Evolutionary conservation across 345 rosid genomes (phyloP), one percentile per base, ranked within the genome.

Genomic region (Ricinus communis): DNA sequence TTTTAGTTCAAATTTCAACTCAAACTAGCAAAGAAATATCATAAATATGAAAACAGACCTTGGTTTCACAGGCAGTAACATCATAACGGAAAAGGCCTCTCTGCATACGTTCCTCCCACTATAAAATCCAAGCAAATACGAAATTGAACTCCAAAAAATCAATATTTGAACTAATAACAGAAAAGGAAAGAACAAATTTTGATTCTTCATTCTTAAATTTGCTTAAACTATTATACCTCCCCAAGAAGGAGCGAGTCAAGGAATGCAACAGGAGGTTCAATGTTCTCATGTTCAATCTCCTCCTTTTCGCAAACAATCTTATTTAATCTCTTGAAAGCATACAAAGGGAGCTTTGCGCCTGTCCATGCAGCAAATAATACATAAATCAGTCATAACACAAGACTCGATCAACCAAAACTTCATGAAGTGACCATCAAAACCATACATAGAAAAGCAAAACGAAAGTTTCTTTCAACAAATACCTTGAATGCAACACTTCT

Each of bases 101-200:
- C 77, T 86, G 93, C 76, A 87, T 61, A 22, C 99, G 90, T 22
- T 92, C 97, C 78, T 95, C 99, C 99, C 99, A 95, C 99, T 95
- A 65, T 54, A 81, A 76, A 61, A 15, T 21, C 61, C 40, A 66
- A 71, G 18, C 9, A 47, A 45, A 4, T 15, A 58, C 21, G 10
- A 24, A 22, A 24, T 40, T 41, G 10, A 57, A 24, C 54, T 11
- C 19, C 21, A 1, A 11, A 47, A 43, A 33, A 66, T 19, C n/a
- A 47, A 3, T 8, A 40, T 13, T 31, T 25, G 54, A 49, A 28
- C 41, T 14, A 28, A 53, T 16, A 58, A 71, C 8, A 24, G 13
- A 49, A 11, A 55, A 24, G 12, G 19, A 30, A 75, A 11, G 5
- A 24, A 6, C 8, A 45, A 33, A 53, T 18, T 54, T 56, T 19